Percentiles rank a stretch among this genome's conserved stretches.
Evolutionary conservation across 2,329 filamentous ascomycete genomes (phyloP).

Genomic region (Pyrenophora teres): DNA sequence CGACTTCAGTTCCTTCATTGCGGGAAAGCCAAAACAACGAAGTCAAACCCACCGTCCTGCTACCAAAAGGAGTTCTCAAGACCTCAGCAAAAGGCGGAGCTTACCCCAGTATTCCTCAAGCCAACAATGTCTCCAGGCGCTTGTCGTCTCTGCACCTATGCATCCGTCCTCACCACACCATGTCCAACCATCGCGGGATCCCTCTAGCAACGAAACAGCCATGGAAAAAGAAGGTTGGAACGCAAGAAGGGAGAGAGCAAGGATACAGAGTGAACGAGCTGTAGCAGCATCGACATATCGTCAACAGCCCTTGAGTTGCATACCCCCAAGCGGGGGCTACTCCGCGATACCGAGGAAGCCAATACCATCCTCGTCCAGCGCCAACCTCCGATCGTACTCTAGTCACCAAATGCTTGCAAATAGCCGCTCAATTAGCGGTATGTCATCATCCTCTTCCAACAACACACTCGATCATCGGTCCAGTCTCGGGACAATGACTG

Average conservation of each 20-base stretch:
- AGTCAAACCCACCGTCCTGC: conserved; percentile 1
- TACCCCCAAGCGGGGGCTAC: conserved; percentile 13
- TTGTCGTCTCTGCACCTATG: conserved; percentile 6
- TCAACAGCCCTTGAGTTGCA: conserved; percentile 15
- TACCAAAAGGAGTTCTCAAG: conserved; percentile 2
- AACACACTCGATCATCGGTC: conserved; percentile 6
- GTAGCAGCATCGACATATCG: conserved; percentile 15
- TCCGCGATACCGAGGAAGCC: conserved; percentile 13
- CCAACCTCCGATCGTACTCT: conserved; percentile 10
- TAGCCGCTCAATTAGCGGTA: conserved; percentile 13
- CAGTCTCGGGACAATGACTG: conserved; percentile 7
- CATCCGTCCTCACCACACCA: conserved; percentile 7
- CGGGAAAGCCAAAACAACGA: conserved; percentile 5
- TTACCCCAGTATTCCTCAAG: conserved; percentile 19
- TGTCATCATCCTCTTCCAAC: not conserved
- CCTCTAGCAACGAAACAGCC: not conserved
- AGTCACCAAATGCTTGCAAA: conserved; percentile 23
- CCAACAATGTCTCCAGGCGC: not conserved
- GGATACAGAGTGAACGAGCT: conserved; percentile 22
- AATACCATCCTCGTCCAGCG: conserved; percentile 8
- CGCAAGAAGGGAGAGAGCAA: conserved; percentile 22
- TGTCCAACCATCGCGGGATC: not conserved
- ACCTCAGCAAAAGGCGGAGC: conserved; percentile 20
- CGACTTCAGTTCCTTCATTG: conserved; percentile 16
- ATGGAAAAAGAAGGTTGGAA: conserved; percentile 25